phyloP scores from a whole-genome alignment of 495 filamentous ascomycete genomes.

The Penicillium robsamsonii region DNA sequence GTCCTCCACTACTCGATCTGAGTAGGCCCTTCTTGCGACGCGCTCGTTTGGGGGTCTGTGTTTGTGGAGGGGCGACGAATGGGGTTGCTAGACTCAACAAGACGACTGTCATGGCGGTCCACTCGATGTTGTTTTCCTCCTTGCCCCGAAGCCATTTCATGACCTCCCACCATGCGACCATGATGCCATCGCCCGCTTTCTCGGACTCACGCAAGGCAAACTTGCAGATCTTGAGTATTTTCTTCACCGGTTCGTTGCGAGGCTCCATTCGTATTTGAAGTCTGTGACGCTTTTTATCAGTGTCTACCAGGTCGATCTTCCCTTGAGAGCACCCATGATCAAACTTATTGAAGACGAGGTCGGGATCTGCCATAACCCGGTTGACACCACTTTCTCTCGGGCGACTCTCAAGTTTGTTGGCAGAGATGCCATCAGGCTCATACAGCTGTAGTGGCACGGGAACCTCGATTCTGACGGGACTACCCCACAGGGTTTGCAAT shows the following conservation, averaged over 20 bases:
- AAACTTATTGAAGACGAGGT: conserved; percentile 41
- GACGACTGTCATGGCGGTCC: conserved; percentile 72
- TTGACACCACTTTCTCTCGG: conserved; percentile 53
- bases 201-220: conserved; percentile 58
- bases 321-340: conserved; percentile 51
- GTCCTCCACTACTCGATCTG: conserved; percentile 59
- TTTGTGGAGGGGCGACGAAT: conserved; percentile 41
- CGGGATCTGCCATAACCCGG: conserved; percentile 50
- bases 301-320: conserved; percentile 62
- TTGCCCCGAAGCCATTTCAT: conserved; percentile 63
- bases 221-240: conserved; percentile 57
- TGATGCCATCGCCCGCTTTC: conserved; percentile 59
- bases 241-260: conserved; percentile 56
- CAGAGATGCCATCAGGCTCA: conserved; percentile 41
- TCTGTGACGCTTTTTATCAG: conserved; percentile 58
- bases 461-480: conserved; percentile 54
- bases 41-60: conserved; percentile 37
- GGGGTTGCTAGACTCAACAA: conserved; percentile 62
- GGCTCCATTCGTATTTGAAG: conserved; percentile 66
- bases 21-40: conserved; percentile 53
- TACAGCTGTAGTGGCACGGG: conserved; percentile 48
- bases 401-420: conserved; percentile 29
- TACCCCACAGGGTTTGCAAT: conserved; percentile 74
- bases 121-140: conserved; percentile 62
- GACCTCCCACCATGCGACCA: conserved; percentile 73